Evolutionary conservation across 2,329 filamentous ascomycete genomes (phyloP).

Genomic region (Cercospora berteroae): DNA sequence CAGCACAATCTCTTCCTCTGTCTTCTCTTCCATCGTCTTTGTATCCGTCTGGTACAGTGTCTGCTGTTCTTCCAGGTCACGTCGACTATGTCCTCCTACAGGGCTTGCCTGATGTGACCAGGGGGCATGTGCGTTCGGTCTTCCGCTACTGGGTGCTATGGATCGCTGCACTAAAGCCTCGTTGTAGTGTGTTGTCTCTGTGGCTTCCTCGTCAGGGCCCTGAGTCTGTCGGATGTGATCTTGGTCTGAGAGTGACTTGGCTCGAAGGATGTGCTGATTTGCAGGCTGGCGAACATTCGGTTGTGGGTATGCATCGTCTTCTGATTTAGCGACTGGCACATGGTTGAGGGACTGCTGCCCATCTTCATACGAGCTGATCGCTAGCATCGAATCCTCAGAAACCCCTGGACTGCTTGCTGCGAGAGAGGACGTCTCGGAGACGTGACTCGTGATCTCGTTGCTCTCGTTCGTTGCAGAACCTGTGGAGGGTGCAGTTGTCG

Average conservation of each 20-base stretch:
- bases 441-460: neutral
- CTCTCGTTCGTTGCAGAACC: conserved; percentile 13
- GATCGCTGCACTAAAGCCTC: neutral
- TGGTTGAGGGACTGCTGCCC: neutral
- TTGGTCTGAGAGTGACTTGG: neutral
- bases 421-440: conserved; percentile 9
- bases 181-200: neutral
- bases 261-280: neutral
- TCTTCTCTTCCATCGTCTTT: conserved; percentile 41
- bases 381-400: conserved; percentile 50
- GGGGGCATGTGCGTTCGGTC: neutral
- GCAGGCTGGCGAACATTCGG: no score
- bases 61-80: conserved; percentile 34
- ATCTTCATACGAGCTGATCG: conserved; percentile 45
- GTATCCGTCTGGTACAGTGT: conserved; percentile 16
- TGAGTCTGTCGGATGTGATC: neutral
- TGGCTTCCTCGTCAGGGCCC: neutral
- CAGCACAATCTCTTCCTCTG: conserved; percentile 70
- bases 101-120: no score
- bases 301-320: neutral
- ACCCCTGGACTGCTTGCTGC: conserved; percentile 14
- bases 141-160: neutral
- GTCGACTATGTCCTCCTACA: no score
- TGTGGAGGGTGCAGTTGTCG: no score
- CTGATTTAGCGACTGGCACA: neutral